Base-by-base conservation (phyloP, 192 early-diverging fungal genomes). In the Kickxella alabastrina region DNA sequence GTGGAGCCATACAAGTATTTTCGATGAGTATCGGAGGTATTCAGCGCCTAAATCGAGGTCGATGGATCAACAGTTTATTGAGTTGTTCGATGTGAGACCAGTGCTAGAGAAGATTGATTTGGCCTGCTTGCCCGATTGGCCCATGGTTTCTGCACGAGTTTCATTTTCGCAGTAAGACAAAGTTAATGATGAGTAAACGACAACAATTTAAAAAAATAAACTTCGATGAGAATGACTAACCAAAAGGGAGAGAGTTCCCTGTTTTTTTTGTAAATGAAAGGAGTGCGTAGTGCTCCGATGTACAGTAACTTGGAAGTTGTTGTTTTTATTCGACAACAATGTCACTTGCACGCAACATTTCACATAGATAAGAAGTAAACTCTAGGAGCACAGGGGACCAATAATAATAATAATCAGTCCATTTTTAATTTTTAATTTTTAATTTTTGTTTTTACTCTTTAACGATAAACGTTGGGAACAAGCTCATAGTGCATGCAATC, bases 21-120 rank as follows among this genome's bases (percentile, higher is more conserved):
- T 97, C 84, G 92, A 95, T 59, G 96, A 99, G 62, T 99, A 99
- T 65, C 80, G 92, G 31, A 68, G 91, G 15, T 99, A 93, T 53
- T 88, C 94, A 21, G 82, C 84, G 39, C 88, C 90, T 6, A 92
- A 92, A 53, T 85, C 87, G 0, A 62, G 90, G 13, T 83, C 87
- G 2, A 87, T 90, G 85, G 90, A 92, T 45, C 88, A 90, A 54
- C 90, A 90, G 52, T 91, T 89, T 53, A 91, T 91, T 37, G 88
- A 91, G 48, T 71, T 91, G 32, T 91, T 86, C 63, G 86, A 91
- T 43, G 58, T 82, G 9, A 60, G 77, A 14, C 82, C 85, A 17
- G 87, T 87, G 10, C 78, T 87, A 75, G 74, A 79, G 23, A 65
- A 80, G 7, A 69, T 87, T 6, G 83, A 90, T 48, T 59, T 46